Evolutionary conservation across 1,284 basidiomycete genomes (phyloP).

Genomic region (Cryptococcus hybrid): DNA sequence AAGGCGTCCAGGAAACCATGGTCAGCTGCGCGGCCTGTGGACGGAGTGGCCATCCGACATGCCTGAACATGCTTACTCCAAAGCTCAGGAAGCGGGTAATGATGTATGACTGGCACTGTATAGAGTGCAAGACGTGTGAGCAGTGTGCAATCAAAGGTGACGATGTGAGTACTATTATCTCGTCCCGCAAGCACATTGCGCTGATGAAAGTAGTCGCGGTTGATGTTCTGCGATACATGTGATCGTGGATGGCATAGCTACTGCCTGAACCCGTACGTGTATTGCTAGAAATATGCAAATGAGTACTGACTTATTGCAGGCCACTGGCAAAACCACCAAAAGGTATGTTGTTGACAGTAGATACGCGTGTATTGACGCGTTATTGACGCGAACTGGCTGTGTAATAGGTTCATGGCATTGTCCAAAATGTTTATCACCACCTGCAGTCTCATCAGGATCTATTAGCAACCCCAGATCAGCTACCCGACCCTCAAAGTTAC

Average conservation of each 20-base stretch:
- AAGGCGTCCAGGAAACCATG: slow-evolving; percentile 31
- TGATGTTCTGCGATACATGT: slow-evolving; percentile 92
- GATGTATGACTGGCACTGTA: slow-evolving; percentile 82
- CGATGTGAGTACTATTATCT: slow-evolving; percentile 64
- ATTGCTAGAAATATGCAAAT: neutral
- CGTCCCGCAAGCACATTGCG: neutral
- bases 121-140: slow-evolving; percentile 92
- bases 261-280: slow-evolving; percentile 67
- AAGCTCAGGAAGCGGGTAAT: slow-evolving; percentile 56
- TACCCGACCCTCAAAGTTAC: slow-evolving; percentile 2
- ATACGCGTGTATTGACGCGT: neutral
- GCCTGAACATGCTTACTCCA: slow-evolving; percentile 59
- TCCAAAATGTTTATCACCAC: slow-evolving; percentile 11
- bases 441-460: neutral
- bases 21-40: slow-evolving; percentile 41
- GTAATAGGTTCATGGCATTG: slow-evolving; percentile 20
- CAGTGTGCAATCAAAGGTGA: slow-evolving; percentile 80
- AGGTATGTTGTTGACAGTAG: slow-evolving; percentile 56
- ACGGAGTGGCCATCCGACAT: slow-evolving; percentile 63
- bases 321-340: slow-evolving; percentile 67
- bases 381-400: slow-evolving; percentile 3
- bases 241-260: slow-evolving; percentile 95
- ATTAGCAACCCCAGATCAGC: neutral
- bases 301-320: slow-evolving; percentile 14
- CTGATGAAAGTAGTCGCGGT: slow-evolving; percentile 59